Base-by-base conservation (phyloP, 2,329 filamentous ascomycete genomes). In the Truncatella angustata region DNA sequence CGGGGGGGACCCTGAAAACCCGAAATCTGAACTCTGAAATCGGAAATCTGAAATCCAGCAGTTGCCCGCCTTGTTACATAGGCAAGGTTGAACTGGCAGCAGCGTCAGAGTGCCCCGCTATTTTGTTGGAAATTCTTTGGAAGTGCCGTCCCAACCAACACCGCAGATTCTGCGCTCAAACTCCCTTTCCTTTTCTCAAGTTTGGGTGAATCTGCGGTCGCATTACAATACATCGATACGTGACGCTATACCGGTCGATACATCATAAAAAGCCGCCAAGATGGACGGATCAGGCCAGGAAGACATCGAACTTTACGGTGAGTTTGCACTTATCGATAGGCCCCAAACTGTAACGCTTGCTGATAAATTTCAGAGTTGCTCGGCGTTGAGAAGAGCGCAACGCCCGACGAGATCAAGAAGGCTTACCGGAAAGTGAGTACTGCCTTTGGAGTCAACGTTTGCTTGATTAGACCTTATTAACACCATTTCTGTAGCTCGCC, bases 341-440 rank as follows among this genome's bases (percentile, higher is more conserved):
- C 52, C 44, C 11, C 32, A 26, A 12, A 21, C n/a, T 32, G 44
- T 47, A 4, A 44, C 34, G 14, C 12, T 40, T 40, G 16, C 39
- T 40, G 37, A 50, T 39, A 44, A 5, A 54, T 35, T 40, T 52
- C 66, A 96, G 92, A 87, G 74, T 79, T 96, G 62, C 84, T 97
- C 56, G 88, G 84, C 54, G 81, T 97, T 62, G 77, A 86, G 49
- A 87, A 80, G 68, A 75, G 75, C 56, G 89, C 92, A 49, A 85
- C 79, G 56, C 86, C 87, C 64, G 83, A 87, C 51, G 89, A 96
- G 64, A 88, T 97, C 73, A 95, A 94, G 71, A 96, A 96, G 74
- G 92, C 92, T 56, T 97, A 97, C 75, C 88, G 93, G 74, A 97
- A 96, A 82, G 92, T 92, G 32, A n/a, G 45, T 36, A 49, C 37